Evolutionary conservation across 805 yeast species (phyloP).

Genomic region (Metschnikowia colocasiae): DNA sequence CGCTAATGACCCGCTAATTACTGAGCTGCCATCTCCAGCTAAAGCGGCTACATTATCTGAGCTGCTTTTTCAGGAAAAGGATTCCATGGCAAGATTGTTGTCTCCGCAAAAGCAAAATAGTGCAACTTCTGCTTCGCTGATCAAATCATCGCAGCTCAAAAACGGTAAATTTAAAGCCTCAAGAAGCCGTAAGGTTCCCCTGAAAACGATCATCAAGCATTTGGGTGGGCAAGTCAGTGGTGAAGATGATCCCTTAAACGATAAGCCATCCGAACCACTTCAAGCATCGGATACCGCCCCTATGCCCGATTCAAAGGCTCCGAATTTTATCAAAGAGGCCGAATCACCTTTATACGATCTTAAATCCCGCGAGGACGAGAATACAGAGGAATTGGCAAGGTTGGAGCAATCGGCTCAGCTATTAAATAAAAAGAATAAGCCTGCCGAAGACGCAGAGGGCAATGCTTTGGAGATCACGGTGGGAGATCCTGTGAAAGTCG

Average conservation of each 20-base stretch:
- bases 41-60: conserved; percentile 17
- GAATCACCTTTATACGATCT: conserved; percentile 56
- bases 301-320: conserved; percentile 22
- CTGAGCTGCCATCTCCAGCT: conserved; percentile 12
- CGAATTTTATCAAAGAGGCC: conserved; percentile 39
- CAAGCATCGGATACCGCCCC: conserved; percentile 3
- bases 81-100: conserved; percentile 14
- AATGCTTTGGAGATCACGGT: conserved; percentile 61
- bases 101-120: conserved; percentile 5
- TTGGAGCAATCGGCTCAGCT: conserved; percentile 12
- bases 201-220: conserved; percentile 30
- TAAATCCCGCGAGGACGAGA: conserved; percentile 17
- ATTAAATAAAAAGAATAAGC: conserved; percentile 6
- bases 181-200: conserved; percentile 28
- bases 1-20: conserved; percentile 10
- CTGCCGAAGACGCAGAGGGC: conserved; percentile 1
- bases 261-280: conserved; percentile 10
- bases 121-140: conserved; percentile 10
- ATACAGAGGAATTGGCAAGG: conserved; percentile 7
- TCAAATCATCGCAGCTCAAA: conserved; percentile 16
- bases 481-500: conserved; percentile 88
- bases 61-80: conserved; percentile 34
- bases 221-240: conserved; percentile 17
- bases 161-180: conserved; percentile 31
- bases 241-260: conserved; percentile 24